Evolutionary conservation across 2,329 filamentous ascomycete species (phyloP), one percentile per base, ranked within the genome.

Genomic region (Stylonectria norvegica): DNA sequence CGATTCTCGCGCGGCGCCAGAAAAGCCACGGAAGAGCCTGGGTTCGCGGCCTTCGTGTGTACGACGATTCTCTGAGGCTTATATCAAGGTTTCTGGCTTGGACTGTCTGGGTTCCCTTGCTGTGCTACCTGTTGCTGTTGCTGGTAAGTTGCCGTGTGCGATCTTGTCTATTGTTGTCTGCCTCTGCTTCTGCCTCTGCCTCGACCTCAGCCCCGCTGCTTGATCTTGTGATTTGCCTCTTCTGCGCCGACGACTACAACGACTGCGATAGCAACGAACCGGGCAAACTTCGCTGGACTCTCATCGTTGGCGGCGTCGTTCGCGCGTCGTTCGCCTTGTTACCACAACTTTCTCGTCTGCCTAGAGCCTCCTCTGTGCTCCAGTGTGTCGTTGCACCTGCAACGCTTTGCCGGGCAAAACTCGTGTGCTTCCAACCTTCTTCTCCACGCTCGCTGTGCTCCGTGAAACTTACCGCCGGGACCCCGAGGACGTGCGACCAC

Each of bases 401-500:
- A 15, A 8, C n/a, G n/a, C 27, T 30, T 6, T 8, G 6, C 27
- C 39, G 32, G 34, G 40, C 32, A 18, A 40, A 42, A 29, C 31
- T 30, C 33, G 42, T 55, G 48, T 55, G 48, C 34, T 40, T 41
- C 27, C 32, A 47, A 36, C 37, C 38, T 47, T 27, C 35, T 32
- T 32, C 35, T 20, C 39, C 37, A 34, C 42, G 35, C 20, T 36
- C 49, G 47, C 43, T 34, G 35, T 48, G 43, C 45, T 48, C 43
- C 35, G 52, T 57, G 54, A 57, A 42, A 53, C 40, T 44, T 57
- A 43, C 48, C 48, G 40, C 39, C 34, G 42, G 48, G 25, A 50
- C 33, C 33, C 34, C 50, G 43, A 50, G 44, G 48, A 42, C 49
- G 43, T 56, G 52, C 56, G 53, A 56, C 51, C 36, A 34, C 42